phyloP scores from a whole-genome alignment of 192 early-diverging fungal genomes.

The Coemansia sp. region DNA sequence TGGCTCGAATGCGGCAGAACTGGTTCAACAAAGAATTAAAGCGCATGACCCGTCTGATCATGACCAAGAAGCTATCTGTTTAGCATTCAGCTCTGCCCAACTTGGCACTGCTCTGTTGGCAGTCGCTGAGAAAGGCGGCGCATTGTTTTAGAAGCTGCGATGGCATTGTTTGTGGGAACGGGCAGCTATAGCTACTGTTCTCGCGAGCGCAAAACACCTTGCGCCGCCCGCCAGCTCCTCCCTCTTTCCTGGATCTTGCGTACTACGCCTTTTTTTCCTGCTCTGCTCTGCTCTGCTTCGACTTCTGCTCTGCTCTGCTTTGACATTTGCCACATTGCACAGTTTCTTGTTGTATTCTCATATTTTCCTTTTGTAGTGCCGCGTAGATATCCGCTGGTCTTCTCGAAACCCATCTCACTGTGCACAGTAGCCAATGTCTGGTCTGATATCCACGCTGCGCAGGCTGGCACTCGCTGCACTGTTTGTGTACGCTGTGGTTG shows the following conservation, averaged over 20 bases:
- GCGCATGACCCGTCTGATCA: no score
- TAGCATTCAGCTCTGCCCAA: no score
- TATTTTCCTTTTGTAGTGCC: constrained; percentile 6
- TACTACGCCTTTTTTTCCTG: not conserved
- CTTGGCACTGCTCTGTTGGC: not conserved
- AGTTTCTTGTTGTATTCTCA: not conserved
- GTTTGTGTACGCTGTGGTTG: not conserved
- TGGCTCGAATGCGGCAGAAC: no score
- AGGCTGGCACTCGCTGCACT: constrained; percentile 4
- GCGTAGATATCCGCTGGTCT: not conserved
- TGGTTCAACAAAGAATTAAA: no score
- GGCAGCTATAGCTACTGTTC: not conserved
- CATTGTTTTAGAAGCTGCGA: not conserved
- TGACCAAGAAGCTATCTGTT: no score
- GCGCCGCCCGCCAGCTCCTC: not conserved
- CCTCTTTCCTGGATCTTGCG: constrained; percentile 2
- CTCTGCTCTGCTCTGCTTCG: not conserved
- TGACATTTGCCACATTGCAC: not conserved
- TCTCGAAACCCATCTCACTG: not conserved
- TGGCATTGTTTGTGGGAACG: constrained; percentile 3
- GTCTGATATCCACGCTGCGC: not conserved
- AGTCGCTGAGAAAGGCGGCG: not conserved
- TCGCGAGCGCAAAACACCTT: not conserved
- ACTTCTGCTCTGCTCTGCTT: constrained; percentile 1
- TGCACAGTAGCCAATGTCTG: not conserved